Conservation (phyloP, 495 filamentous ascomycete species). For the Aspergillus nanangensis region DNA sequence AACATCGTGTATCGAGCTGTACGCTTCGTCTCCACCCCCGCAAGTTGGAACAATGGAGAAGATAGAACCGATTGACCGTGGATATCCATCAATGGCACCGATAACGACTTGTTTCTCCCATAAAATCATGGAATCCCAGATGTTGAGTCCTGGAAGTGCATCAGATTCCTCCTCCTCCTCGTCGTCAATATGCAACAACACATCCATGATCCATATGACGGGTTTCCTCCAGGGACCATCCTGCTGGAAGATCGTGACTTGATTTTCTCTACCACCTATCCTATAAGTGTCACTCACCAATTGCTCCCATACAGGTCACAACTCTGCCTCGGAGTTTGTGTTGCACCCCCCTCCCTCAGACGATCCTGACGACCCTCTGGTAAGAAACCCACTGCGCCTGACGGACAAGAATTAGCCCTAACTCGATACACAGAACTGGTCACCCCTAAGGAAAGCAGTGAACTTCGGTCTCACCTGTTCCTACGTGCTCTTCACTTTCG, state of each 20-base stretch:
- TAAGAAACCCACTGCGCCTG: slow-evolving; percentile 1
- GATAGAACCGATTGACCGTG: background rate
- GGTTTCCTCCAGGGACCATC: slow-evolving; percentile 1
- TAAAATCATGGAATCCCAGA: no score
- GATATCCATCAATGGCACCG: no score
- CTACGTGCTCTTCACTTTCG: slow-evolving; percentile 27
- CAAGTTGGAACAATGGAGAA: background rate
- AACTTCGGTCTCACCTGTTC: slow-evolving; percentile 32
- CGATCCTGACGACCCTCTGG: slow-evolving; percentile 20
- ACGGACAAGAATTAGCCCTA: background rate
- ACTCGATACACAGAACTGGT: slow-evolving; percentile 14
- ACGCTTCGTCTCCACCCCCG: background rate
- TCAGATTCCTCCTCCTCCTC: no score
- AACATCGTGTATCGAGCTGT: background rate
- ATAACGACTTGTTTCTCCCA: no score
- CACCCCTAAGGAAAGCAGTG: slow-evolving; percentile 20
- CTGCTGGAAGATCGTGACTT: background rate
- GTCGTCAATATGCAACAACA: background rate
- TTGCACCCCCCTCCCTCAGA: slow-evolving; percentile 12
- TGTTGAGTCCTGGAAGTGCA: no score
- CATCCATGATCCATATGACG: background rate
- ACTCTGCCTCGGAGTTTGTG: background rate
- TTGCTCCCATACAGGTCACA: background rate
- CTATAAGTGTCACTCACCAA: background rate
- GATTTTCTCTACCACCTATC: background rate